phyloP scores from a whole-genome alignment of 2,329 filamentous ascomycete genomes.

The Mycosphaerelloides madeirae region DNA sequence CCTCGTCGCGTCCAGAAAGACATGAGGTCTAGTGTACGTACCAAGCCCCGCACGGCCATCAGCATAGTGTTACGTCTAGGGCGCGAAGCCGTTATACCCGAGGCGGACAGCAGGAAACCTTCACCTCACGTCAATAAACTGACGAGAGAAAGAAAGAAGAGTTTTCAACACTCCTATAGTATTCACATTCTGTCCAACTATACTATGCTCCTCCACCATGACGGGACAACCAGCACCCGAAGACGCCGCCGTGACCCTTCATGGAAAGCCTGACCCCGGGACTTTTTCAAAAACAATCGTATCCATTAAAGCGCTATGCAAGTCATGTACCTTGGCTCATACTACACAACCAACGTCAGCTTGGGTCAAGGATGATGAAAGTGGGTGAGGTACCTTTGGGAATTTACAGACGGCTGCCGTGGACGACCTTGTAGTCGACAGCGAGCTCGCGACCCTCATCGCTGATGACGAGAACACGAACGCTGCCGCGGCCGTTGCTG shows the following conservation, averaged over 20 bases:
- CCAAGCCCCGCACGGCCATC: too few relatives aligned
- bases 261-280: constrained; percentile 6
- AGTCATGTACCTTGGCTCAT: constrained; percentile 11
- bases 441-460: constrained; percentile 90
- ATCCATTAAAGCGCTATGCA: constrained; percentile 9
- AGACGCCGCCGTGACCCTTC: neutral
- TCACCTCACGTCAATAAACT: neutral
- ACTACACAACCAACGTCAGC: constrained; percentile 8
- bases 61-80: too few relatives aligned
- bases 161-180: neutral
- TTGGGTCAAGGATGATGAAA: neutral
- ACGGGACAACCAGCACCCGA: neutral
- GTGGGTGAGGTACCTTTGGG: constrained; percentile 6
- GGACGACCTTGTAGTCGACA: constrained; percentile 98
- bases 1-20: too few relatives aligned
- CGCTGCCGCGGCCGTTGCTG: constrained; percentile 84
- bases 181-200: constrained; percentile 2
- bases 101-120: neutral
- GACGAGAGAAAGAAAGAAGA: neutral
- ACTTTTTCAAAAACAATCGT: too few relatives aligned
- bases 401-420: constrained; percentile 62
- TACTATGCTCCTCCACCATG: neutral
- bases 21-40: too few relatives aligned
- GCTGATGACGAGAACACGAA: constrained; percentile 92
- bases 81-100: neutral